These are phyloP conservation scores for Aspergillus caelatus DNA, from an alignment of 2,329 filamentous ascomycete genomes.

Conservation along the genomic window DNA sequence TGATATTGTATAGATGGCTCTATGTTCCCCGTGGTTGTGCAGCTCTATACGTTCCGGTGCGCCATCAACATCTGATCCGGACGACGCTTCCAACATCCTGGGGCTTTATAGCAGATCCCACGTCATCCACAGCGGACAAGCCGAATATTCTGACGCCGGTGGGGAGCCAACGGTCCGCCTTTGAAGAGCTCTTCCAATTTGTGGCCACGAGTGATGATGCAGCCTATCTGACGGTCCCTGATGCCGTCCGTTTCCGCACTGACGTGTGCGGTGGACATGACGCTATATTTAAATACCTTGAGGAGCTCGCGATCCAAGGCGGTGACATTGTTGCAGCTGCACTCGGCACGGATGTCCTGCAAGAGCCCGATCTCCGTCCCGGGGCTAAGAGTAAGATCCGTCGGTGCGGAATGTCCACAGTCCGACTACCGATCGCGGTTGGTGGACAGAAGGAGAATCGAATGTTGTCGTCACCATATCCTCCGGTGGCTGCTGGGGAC, in stretches of 20 bases:
- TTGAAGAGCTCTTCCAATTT: constrained; percentile 4
- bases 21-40: constrained; percentile 7
- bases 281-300: neutral
- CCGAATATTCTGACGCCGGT: neutral
- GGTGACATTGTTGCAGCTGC: constrained; percentile 3
- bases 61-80: constrained; percentile 4
- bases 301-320: neutral
- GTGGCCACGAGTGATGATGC: constrained; percentile 4
- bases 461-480: neutral
- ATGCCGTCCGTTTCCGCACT: neutral
- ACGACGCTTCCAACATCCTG: constrained; percentile 6
- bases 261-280: constrained; percentile 7
- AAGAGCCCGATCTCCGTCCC: neutral
- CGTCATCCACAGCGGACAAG: neutral
- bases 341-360: constrained; percentile 4
- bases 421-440: neutral
- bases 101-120: constrained; percentile 2
- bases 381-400: neutral
- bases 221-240: neutral
- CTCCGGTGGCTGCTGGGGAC: neutral
- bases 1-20: neutral
- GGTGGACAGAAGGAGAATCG: neutral
- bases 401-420: constrained; percentile 1
- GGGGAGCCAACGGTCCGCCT: neutral
- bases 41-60: neutral